Conservation (phyloP, 1,284 basidiomycete genomes). For the Singerocomus rubriflavus region DNA sequence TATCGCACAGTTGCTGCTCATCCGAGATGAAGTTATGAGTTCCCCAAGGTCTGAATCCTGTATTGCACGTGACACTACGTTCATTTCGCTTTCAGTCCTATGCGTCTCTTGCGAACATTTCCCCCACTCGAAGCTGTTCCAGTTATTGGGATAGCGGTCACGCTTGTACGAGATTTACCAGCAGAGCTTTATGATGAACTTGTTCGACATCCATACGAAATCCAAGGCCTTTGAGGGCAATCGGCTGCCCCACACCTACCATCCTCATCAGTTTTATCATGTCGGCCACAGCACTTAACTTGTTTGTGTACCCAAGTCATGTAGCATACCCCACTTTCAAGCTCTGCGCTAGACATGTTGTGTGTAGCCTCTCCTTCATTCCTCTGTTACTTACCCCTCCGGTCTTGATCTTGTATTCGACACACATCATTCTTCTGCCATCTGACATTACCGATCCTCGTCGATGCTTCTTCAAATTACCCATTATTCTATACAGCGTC, state of each 20-base stretch:
- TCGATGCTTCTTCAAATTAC: not conserved
- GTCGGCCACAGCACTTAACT: slow-evolving; percentile 11
- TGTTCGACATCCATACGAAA: slow-evolving; percentile 84
- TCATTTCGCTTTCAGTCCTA: slow-evolving; percentile 62
- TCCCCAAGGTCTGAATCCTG: slow-evolving; percentile 64
- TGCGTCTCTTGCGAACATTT: slow-evolving; percentile 93
- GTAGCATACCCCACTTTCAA: slow-evolving; percentile 24
- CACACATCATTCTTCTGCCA: not conserved
- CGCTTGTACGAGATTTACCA: slow-evolving; percentile 88
- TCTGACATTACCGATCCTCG: not conserved
- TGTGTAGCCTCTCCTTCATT: slow-evolving; percentile 11
- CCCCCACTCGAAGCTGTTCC: slow-evolving; percentile 86
- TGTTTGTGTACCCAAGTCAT: slow-evolving; percentile 15
- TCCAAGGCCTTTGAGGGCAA: slow-evolving; percentile 32
- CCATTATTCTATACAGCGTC: not conserved
- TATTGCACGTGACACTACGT: not conserved
- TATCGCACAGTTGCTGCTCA: slow-evolving; percentile 89
- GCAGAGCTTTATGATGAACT: slow-evolving; percentile 88
- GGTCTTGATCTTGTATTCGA: not conserved
- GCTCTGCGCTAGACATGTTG: slow-evolving; percentile 5
- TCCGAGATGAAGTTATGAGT: slow-evolving; percentile 85
- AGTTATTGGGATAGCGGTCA: slow-evolving; percentile 90
- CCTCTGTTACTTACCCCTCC: not conserved
- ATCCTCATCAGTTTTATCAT: not conserved
- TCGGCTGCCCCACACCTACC: not conserved